phyloP scores from a whole-genome alignment of 148 eudicot genomes.

The Nepenthes mirabilis region DNA sequence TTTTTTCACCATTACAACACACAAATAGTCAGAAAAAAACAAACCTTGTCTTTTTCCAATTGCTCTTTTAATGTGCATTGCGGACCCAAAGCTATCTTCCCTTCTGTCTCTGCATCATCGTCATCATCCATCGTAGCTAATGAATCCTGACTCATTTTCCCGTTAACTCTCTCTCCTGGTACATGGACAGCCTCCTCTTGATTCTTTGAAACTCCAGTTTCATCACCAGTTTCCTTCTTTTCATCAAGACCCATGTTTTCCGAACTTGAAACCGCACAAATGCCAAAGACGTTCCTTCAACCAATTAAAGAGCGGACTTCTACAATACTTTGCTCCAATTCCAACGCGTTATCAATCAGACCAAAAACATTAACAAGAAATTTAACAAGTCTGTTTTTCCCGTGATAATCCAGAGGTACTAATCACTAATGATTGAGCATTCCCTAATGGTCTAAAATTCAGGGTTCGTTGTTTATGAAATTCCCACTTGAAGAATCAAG shows the following conservation, averaged over 20 bases:
- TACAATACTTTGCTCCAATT: too few relatives aligned
- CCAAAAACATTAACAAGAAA: too few relatives aligned
- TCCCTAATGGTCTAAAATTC: too few relatives aligned
- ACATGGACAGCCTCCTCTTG: slow-evolving; percentile 19
- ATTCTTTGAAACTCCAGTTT: slow-evolving; percentile 12
- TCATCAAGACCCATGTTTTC: slow-evolving; percentile 58
- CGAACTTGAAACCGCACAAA: slow-evolving; percentile 23
- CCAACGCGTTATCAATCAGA: too few relatives aligned
- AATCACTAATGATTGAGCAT: too few relatives aligned
- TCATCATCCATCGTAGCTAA: slow-evolving; percentile 30
- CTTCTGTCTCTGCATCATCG: slow-evolving; percentile 43
- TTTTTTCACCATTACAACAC: too few relatives aligned
- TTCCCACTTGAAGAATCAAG: too few relatives aligned
- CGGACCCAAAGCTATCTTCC: slow-evolving; percentile 66
- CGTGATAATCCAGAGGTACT: too few relatives aligned
- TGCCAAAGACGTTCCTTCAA: slow-evolving; percentile 20
- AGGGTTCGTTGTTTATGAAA: too few relatives aligned
- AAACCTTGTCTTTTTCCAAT: slow-evolving; percentile 79
- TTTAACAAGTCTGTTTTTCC: too few relatives aligned
- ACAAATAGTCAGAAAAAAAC: not conserved
- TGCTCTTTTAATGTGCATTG: slow-evolving; percentile 61
- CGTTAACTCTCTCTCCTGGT: slow-evolving; percentile 19
- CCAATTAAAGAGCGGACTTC: too few relatives aligned
- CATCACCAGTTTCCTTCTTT: slow-evolving; percentile 20
- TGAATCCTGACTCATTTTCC: slow-evolving; percentile 49